Base-by-base conservation (phyloP, 1,284 basidiomycete species). In the Ustilago trichophora region DNA sequence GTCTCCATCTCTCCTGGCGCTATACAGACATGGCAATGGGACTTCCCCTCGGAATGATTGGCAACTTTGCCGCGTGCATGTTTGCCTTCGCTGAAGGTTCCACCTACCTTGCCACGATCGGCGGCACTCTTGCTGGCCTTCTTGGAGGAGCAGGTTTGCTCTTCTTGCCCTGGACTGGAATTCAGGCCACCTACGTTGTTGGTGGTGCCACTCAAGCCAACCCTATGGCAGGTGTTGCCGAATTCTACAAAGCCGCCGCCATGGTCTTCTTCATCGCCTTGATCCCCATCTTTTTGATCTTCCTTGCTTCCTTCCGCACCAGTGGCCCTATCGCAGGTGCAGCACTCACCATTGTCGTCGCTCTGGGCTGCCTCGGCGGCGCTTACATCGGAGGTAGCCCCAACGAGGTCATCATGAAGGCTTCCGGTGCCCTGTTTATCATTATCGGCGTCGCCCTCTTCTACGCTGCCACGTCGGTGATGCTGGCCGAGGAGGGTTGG, bases 141-240 rank as follows among this genome's bases (percentile, higher is more conserved):
- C 25, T 74, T 21, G 60, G 66, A 9, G 69, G 66, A 12, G n/a
- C 49, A 2, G 55, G 36, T 6, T 19, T 74, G 12, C 57, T 69
- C 42, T 73, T 74, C 65, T 48, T 74, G 5, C 72, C 72, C 29
- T 74, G 72, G 72, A 72, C 72, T 9, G 70, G 72, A 3, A 63
- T 74, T 21, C 57, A 72, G 25, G 12, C 33, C 11, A 47, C 66
- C 32, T 74, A 74, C 54, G n/a, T 72, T 18, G n/a, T 26, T 12
- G 58, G 59, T 8, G 55, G 43, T 8, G 37, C 41, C 21, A 29
- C 27, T 29, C 27, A 29, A 29, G 27, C 27, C 13, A 56, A 49
- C 43, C 56, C 36, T 18, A 9, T 32, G 3, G 36, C 15, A 1
- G 66, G 66, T 12, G 25, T 63, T 8, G 25, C 22, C 3, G 54